A percentile compares a stretch with the other conserved stretches of the same genome.
Conservation (phyloP, 1,284 basidiomycete species). For the Ganoderma multipileum region DNA sequence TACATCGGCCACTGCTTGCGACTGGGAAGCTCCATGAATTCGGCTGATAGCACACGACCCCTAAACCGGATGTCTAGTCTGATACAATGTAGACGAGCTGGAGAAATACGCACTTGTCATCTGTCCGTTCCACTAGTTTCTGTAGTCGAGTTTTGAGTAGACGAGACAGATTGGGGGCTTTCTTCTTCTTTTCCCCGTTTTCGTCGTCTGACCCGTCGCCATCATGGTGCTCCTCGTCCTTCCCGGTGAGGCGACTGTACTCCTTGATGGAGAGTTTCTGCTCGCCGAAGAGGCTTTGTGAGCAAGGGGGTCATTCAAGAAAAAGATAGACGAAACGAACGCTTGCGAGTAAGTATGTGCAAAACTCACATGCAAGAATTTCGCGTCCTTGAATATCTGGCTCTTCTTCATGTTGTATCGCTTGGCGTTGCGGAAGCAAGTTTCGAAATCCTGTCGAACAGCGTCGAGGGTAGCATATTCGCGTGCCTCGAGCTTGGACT, state of each 20-base stretch:
- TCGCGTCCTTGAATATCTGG: constrained; percentile 86
- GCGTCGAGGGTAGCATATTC: constrained; percentile 73
- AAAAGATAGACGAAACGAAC: neutral
- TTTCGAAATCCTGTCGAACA: constrained; percentile 83
- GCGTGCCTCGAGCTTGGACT: constrained; percentile 72
- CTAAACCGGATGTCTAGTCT: constrained; percentile 43
- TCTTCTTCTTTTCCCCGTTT: constrained; percentile 48
- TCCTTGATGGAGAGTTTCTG: constrained; percentile 76
- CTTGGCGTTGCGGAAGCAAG: constrained; percentile 91
- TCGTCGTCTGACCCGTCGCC: constrained; percentile 44
- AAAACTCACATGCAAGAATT: constrained; percentile 59
- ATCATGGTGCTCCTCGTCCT: constrained; percentile 46
- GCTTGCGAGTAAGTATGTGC: neutral
- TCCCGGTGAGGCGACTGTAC: constrained; percentile 57
- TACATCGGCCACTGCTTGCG: constrained; percentile 85
- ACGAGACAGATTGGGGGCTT: constrained; percentile 64
- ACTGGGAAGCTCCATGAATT: constrained; percentile 87
- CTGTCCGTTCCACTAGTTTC: constrained; percentile 74
- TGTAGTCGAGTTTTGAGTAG: constrained; percentile 70
- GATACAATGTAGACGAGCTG: constrained; percentile 5
- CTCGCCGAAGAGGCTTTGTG: neutral
- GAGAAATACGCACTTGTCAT: constrained; percentile 57
- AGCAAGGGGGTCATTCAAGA: neutral
- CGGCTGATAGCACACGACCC: constrained; percentile 72
- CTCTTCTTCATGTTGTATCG: constrained; percentile 89